Base-by-base conservation (phyloP, 1,139 yeast species). In the Taiozyma sp. region DNA sequence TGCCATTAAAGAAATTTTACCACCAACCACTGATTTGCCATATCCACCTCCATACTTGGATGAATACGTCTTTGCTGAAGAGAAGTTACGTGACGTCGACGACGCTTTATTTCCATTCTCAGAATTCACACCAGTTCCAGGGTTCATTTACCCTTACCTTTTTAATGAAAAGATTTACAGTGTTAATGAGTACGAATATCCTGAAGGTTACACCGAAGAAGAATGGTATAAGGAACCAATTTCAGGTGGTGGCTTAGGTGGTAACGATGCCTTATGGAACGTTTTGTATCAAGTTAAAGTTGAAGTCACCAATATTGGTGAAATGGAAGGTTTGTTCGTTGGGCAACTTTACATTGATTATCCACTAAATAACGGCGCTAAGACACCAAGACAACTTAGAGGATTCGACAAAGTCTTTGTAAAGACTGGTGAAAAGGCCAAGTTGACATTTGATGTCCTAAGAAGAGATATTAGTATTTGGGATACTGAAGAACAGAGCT, bases 171-270 rank as follows among this genome's bases (percentile, higher is more conserved):
- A 76, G 50, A 70, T 75, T 21, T 66, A 70, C 44, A 65, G 73
- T 14, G 62, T 71, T 37, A 65, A 62, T 28, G 76, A 75, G 24
- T 80, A 72, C 59, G 79, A 76, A 44, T 80, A 76, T 60, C 86
- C 86, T 1, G 67, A 67, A 19, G 81, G 81, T 0, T 81, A 78
- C 59, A 64, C 71, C 6, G 76, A 76, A 11, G 72, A 71, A 30
- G 72, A 70, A 22, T 62, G 62, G 59, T 60, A 59, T 30, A 62
- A 56, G 45, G 61, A 51, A 42, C 60, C 51, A 5, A 61, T 74
- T 9, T 70, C 81, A 14, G 86, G 86, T 3, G 86, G 85, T 28
- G 84, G 80, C 0, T 64, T 78, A 35, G 87, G 86, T 2, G 79
- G 79, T 2, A 69, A 72, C 57, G 74, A 72, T n/a, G 73, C 72